Percentiles rank a stretch among this genome's conserved stretches.
phyloP scores from a whole-genome alignment of 768 basidiomycete species.

The Leucosporidium creatinivorum region DNA sequence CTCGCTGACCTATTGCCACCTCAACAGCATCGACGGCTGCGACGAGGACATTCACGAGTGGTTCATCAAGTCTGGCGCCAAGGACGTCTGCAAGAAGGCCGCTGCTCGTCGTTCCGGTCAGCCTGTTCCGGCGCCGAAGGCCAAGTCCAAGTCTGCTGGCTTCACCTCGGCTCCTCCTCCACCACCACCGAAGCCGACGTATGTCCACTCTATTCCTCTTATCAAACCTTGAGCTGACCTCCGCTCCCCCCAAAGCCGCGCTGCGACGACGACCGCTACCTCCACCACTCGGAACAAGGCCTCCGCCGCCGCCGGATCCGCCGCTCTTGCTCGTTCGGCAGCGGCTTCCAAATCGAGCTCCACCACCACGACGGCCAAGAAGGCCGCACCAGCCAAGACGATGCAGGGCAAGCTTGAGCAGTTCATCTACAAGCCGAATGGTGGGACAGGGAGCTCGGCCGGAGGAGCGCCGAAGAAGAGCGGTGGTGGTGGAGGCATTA shows the following conservation, averaged over 20 bases:
- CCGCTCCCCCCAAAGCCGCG: too few species aligned
- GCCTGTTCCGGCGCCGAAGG: not conserved
- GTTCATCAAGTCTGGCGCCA: conserved; percentile 8
- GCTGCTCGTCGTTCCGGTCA: not conserved
- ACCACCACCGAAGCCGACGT: not conserved
- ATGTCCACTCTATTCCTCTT: not conserved
- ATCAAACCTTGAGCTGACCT: too few species aligned
- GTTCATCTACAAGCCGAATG: not conserved
- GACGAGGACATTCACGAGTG: conserved; percentile 6
- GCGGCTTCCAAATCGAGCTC: not conserved
- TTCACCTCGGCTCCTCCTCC: not conserved
- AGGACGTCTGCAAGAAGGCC: conserved; percentile 2
- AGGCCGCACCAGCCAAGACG: not conserved
- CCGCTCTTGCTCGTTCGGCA: not conserved
- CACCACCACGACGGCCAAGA: not conserved
- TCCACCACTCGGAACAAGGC: too few species aligned
- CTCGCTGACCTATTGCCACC: not conserved
- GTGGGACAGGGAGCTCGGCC: too few species aligned
- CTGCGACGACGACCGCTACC: too few species aligned
- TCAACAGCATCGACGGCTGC: conserved; percentile 10
- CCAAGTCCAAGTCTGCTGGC: not conserved
- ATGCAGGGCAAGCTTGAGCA: not conserved
- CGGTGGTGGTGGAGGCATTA: conserved; percentile 21
- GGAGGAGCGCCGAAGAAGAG: not conserved
- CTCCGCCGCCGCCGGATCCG: not conserved